Evolutionary conservation across 2,329 filamentous ascomycete species (phyloP), one percentile per base, ranked within the genome.

Genomic region (Aspergillus felis): DNA sequence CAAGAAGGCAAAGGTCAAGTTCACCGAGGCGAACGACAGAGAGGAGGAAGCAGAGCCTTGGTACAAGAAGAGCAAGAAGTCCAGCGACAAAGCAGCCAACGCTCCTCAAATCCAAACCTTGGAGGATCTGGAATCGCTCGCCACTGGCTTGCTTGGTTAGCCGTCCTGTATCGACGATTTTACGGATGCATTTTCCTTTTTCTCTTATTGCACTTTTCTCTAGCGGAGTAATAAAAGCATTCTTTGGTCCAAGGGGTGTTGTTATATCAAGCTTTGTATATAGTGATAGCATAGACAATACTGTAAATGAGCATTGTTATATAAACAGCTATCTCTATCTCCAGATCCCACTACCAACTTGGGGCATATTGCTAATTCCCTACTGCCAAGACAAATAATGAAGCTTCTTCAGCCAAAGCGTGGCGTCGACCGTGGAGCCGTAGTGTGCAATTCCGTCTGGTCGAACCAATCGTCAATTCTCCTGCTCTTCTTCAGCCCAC

Each of bases 71-170:
- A 60, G 56, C 53, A 67, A 68, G 53, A 69, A 69, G 57, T 41
- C 61, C 41, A 61, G 49, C 41, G 41, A 44, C 41, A 22, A 44
- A 22, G 41, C 12, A 20, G 41, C 44, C 9, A 59, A 64, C 32
- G 57, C 72, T n/a, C 63, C 61, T 14, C 68, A 69, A 54, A 73
- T 77, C 63, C 68, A 77, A 58, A 79, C 77, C n/a, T 56, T 79
- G 66, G 76, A 76, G 58, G 78, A 80, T 68, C 61, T 80, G 68
- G 78, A 80, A 63, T 74, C 76, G 53, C 59, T 80, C 68, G 78
- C 78, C 53, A 76, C 72, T 57, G 77, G 76, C 10, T 62, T 79
- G 55, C 66, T 79, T 64, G 71, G 66, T 32, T 75, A 47, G 56
- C 68, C n/a, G 32, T 54, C 22, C 48, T 50, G 46, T 56, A 46